Base-by-base conservation (phyloP, 495 filamentous ascomycete genomes). In the Trichoderma orchidacearum region DNA sequence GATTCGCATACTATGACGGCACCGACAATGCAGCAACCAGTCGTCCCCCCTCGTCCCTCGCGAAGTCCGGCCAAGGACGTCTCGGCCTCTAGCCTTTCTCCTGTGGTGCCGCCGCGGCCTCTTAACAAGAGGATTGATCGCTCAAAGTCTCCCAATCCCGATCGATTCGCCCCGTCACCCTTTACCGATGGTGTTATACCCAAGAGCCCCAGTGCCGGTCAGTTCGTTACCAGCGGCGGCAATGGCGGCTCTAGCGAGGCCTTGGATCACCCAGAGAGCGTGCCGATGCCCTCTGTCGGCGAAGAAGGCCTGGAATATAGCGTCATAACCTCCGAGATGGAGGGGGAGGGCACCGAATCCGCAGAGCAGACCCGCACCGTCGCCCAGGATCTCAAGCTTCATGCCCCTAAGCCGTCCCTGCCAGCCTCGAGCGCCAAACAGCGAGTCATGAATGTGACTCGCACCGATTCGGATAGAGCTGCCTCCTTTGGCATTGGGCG, bases 251-350 rank as follows among this genome's bases (percentile, higher is more conserved):
- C 73, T 28, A 72, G 74, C 48, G 76, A 78, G 21, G 65, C 63
- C 15, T 58, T 66, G 30, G 79, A 83, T 30, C 85, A 87, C 31
- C 81, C 87, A 3, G 83, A 84, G 31, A 93, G 87, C 64, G 85
- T 91, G 51, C 80, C 83, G 30, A 82, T 95, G 62, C 90, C 90
- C 18, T 86, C 87, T 2, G 75, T 95, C 54, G 91, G 91, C 30
- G 84, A 95, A 67, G 91, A 96, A 70, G 91, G 91, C 55, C 82
- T 75, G 58, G 91, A 96, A 72, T 96, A 96, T 68, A 87, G 80
- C 23, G 80, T 77, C 55, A 66, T 89, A 11, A 27, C 31, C 18
- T 27, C 23, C 11, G 53, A 55, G 53, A 2, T 53, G 13, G 17
- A 30, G n/a, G 30, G 30, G 15, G 13, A 31, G 30, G 18, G 30